Conservation (phyloP, 1,284 basidiomycete genomes). For the Coniferiporia weirii region DNA sequence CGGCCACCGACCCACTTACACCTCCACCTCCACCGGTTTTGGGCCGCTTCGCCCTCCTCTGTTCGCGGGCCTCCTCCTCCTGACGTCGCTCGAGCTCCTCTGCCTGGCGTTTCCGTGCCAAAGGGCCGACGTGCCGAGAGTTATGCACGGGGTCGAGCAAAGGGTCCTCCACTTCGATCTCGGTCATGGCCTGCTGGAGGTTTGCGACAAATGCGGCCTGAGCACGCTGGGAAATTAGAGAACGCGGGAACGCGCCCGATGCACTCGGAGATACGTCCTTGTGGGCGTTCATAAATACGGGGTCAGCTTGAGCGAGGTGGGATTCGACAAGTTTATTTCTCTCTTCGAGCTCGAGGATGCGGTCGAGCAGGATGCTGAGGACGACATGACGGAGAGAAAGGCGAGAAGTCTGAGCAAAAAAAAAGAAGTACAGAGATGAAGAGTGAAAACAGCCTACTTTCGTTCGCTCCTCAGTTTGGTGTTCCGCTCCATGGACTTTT, state of each 20-base stretch:
- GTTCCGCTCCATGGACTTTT: constrained; percentile 52
- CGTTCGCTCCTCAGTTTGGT: constrained; percentile 51
- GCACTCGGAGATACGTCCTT: constrained; percentile 22
- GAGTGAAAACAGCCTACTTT: constrained; percentile 38
- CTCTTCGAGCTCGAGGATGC: constrained; percentile 55
- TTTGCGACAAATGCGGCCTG: constrained; percentile 38
- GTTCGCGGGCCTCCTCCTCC: constrained; percentile 36
- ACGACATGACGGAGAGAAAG: constrained; percentile 3
- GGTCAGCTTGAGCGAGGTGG: constrained; percentile 23
- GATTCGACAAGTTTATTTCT: constrained; percentile 23
- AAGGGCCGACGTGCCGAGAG: constrained; percentile 42
- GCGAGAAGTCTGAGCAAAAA: neutral
- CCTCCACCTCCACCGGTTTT: constrained; percentile 12
- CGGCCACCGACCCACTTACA: constrained; percentile 22
- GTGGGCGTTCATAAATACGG: constrained; percentile 17
- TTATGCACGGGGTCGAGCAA: constrained; percentile 39
- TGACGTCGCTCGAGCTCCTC: constrained; percentile 36
- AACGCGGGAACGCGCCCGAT: constrained; percentile 44
- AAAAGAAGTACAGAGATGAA: neutral
- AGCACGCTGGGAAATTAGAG: constrained; percentile 34
- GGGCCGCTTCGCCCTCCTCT: constrained; percentile 28
- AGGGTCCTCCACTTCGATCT: constrained; percentile 44
- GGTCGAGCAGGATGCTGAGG: constrained; percentile 47
- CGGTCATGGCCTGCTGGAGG: constrained; percentile 42
- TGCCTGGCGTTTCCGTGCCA: constrained; percentile 40